Conservation (phyloP, 768 basidiomycete genomes). For the Tricholoma terreum region DNA sequence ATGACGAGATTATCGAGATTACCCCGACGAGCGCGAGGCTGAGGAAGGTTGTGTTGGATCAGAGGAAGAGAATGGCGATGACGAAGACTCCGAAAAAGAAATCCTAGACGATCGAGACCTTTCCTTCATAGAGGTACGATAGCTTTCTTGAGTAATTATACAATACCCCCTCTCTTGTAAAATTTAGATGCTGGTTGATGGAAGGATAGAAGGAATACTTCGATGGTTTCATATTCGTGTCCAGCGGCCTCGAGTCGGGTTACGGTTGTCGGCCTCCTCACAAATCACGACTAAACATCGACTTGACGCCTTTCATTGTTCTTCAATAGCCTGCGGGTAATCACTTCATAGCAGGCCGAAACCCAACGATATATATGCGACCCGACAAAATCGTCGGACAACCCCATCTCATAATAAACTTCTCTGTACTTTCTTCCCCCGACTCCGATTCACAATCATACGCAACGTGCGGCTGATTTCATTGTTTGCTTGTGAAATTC, state of each 20-base stretch:
- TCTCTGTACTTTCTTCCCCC: conserved; percentile 14
- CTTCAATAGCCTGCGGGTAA: too few relatives aligned
- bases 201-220: too few relatives aligned
- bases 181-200: too few relatives aligned
- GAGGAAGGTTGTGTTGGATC: conserved; percentile 41
- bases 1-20: conserved; percentile 48
- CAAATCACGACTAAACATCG: too few relatives aligned
- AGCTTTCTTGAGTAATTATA: neutral
- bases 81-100: conserved; percentile 28
- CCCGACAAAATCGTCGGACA: too few relatives aligned
- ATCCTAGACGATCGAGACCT: neutral
- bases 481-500: neutral
- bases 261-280: too few relatives aligned
- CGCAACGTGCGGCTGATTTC: neutral
- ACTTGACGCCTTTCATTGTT: too few relatives aligned
- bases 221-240: too few relatives aligned
- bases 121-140: neutral
- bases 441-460: conserved; percentile 6
- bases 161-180: neutral
- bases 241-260: too few relatives aligned
- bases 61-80: conserved; percentile 30
- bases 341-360: too few relatives aligned
- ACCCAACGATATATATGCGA: too few relatives aligned
- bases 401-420: conserved; percentile 19
- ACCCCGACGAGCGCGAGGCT: conserved; percentile 41